Evolutionary conservation across 805 yeast genomes (phyloP), one percentile per base, ranked within the genome.

Genomic region (Lachancea mirantina): DNA sequence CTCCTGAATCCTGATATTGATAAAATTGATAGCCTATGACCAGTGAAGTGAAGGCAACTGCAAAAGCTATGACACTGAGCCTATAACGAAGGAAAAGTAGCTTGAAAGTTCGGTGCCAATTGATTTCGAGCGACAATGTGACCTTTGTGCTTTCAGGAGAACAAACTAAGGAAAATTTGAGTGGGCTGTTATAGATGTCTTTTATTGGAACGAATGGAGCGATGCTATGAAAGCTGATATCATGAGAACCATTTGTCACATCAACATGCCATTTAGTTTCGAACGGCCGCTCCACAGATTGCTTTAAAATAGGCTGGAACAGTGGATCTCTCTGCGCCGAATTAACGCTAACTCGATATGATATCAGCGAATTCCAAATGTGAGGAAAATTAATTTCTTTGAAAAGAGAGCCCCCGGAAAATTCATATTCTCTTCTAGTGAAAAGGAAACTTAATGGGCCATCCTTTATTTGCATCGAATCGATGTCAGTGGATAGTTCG

Each of bases 181-280:
- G 26, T 2, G 50, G 30, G 16, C 41, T 47, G 10, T 49, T 38
- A 20, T 42, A 35, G 2, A 38, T 32, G 17, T 42, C 45, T 11
- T 51, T 42, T 4, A 44, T 18, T 4, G 92, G 87, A 2, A 76
- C 69, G 47, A 60, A 81, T 2, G 88, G 89, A 0, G 92, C 76
- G 15, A 74, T 67, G 18, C 83, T 80, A 49, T 83, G 89, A 41
- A 47, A 46, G 65, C 57, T 31, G 60, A 61, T 23, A 65, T 53
- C 38, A 64, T 64, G 55, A 14, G 63, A 51, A 14, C 62, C 52
- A 4, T 61, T 52, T 5, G 61, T 52, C 1, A 77, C 38, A 35
- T 77, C 68, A 6, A 80, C 57, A 46, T 77, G 82, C 87, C 89
- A 88, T 57, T 84, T 85, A 0, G 84, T 69, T 52, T 88, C 96